phyloP scores from a whole-genome alignment of 2,329 filamentous ascomycete species.

The Paecilomyces sp. region DNA sequence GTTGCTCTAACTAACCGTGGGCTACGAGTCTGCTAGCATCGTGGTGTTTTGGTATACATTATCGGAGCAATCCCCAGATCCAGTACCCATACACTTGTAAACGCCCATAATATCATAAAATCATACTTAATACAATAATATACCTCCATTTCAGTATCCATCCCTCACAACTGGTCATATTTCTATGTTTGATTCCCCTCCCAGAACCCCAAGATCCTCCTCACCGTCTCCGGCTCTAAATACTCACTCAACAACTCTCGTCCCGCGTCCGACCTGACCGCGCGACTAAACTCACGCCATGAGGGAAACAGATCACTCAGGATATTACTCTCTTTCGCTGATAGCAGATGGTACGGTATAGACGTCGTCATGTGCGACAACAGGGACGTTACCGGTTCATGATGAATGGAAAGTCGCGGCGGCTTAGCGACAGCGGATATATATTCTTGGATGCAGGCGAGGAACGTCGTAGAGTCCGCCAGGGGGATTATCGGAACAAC shows the following conservation, averaged over 20 bases:
- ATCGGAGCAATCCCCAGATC: neutral
- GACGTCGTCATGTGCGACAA: slow-evolving; percentile 13
- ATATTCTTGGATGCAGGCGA: slow-evolving; percentile 15
- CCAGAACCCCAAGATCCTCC: slow-evolving; percentile 33
- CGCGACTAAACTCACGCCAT: slow-evolving; percentile 10
- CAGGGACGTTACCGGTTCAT: slow-evolving; percentile 11
- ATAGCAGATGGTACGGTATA: slow-evolving; percentile 11
- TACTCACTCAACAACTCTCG: slow-evolving; percentile 21
- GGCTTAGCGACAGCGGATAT: slow-evolving; percentile 30
- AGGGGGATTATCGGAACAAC: slow-evolving; percentile 23
- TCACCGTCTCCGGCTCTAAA: slow-evolving; percentile 21
- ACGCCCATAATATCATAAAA: neutral
- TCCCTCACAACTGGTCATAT: neutral
- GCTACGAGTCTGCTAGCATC: too few relatives aligned
- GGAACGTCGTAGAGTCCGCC: slow-evolving; percentile 16
- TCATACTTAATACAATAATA: neutral
- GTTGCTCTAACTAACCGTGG: too few relatives aligned
- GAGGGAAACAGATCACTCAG: slow-evolving; percentile 24
- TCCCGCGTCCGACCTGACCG: slow-evolving; percentile 11
- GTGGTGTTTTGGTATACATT: too few relatives aligned
- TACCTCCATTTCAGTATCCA: neutral
- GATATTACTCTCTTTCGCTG: slow-evolving; percentile 21
- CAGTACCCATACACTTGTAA: neutral
- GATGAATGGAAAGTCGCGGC: slow-evolving; percentile 2
- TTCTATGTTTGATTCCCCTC: slow-evolving; percentile 2